phyloP scores from a whole-genome alignment of 176 grass and related monocot species.

The Aegilops bicornis region DNA sequence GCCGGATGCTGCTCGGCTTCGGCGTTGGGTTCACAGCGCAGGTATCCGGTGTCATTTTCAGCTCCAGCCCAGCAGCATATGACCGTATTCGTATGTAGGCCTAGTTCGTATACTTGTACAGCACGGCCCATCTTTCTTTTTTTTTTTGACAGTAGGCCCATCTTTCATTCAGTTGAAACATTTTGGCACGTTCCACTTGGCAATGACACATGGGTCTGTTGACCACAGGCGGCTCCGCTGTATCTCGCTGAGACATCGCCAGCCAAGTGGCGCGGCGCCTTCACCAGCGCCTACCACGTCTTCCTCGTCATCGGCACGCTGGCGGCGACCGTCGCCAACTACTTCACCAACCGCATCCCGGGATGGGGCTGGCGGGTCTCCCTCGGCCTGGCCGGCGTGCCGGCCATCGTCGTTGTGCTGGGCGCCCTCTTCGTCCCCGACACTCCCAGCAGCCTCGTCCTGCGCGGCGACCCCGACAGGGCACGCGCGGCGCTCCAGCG shows the following conservation, averaged over 20 bases:
- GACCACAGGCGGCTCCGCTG: slow-evolving; percentile 43
- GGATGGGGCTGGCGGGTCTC: slow-evolving; percentile 69
- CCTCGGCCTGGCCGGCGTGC: slow-evolving; percentile 56
- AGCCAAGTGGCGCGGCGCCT: slow-evolving; percentile 66
- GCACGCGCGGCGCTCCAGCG: slow-evolving; percentile 51
- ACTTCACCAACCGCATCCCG: slow-evolving; percentile 47
- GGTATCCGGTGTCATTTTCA: slow-evolving; percentile 7
- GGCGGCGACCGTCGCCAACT: slow-evolving; percentile 61
- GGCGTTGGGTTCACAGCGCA: slow-evolving; percentile 51
- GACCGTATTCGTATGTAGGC: too few relatives aligned
- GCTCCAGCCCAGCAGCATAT: neutral
- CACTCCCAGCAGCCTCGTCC: slow-evolving; percentile 58
- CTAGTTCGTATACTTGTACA: neutral
- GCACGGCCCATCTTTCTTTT: neutral
- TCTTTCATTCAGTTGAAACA: neutral
- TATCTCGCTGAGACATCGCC: slow-evolving; percentile 76
- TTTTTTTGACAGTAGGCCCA: too few relatives aligned
- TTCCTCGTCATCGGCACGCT: slow-evolving; percentile 63
- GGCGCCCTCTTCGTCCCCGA: slow-evolving; percentile 50
- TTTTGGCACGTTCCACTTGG: neutral
- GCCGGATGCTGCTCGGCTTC: slow-evolving; percentile 52
- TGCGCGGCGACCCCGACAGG: slow-evolving; percentile 38
- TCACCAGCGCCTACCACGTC: slow-evolving; percentile 66
- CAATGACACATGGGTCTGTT: neutral
- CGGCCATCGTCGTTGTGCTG: slow-evolving; percentile 41